Conservation (phyloP, 2,329 filamentous ascomycete species). For the Drechmeria coniospora region DNA sequence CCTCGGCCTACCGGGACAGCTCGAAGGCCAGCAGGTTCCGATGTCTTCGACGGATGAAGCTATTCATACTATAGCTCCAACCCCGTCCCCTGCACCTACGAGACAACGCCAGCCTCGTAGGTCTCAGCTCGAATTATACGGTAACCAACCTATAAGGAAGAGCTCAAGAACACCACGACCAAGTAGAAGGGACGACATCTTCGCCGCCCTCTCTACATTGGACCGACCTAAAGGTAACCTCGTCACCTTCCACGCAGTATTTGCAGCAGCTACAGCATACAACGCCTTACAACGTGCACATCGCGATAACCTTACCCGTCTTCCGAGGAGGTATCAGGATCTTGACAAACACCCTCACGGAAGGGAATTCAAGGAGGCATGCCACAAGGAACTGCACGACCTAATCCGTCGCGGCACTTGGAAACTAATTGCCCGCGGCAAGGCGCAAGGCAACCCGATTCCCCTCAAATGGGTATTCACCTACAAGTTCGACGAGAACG, state of each 20-base stretch:
- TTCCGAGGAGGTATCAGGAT: slow-evolving; percentile 1
- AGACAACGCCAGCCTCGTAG: neutral
- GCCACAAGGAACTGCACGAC: neutral
- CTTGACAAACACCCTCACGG: neutral
- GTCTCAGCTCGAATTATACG: neutral
- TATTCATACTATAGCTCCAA: neutral
- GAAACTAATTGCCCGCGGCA: neutral
- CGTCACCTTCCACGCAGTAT: neutral
- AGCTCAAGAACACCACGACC: neutral
- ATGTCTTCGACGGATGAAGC: neutral
- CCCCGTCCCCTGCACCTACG: neutral
- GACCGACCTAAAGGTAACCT: neutral
- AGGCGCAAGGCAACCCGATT: neutral
- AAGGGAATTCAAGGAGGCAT: neutral
- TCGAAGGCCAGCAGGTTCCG: no score
- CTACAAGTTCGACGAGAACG: slow-evolving; percentile 2
- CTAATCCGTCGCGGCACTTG: neutral
- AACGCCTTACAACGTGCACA: neutral
- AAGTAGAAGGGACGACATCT: neutral
- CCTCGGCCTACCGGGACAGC: no score
- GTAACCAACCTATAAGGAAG: neutral
- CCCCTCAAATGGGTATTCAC: slow-evolving; percentile 2
- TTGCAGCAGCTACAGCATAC: neutral
- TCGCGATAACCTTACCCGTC: neutral
- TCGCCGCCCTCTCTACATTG: neutral